Evolutionary conservation across 306 rosid genomes (phyloP), one percentile per base, ranked within the genome.

Genomic region (Argentina anserina): DNA sequence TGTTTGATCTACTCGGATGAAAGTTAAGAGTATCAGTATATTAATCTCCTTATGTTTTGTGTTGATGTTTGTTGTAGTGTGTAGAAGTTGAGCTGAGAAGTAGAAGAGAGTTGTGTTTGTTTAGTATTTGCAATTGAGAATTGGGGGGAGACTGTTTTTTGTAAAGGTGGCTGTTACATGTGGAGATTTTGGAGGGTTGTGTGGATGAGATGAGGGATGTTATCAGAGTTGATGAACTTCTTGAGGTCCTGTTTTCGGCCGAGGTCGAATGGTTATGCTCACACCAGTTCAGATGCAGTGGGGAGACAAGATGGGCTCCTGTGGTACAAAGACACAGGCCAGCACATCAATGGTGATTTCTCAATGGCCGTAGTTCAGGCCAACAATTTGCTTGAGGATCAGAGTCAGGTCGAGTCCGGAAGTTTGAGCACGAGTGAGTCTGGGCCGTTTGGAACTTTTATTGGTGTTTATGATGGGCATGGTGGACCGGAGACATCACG

Each of bases 201-300:
- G 64, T 73, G 84, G 81, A 79, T 78, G 88, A 84, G 78, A 84
- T 84, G 88, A 84, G 88, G 88, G 86, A 84, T 84, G 88, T 78
- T 84, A 79, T 76, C 84, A 53, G 81, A 81, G 79, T 79, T 84
- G 78, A 81, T 81, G 81, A 81, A 84, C 81, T 84, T 71, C 69
- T 78, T 81, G 79, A 72, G 77, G 79, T 82, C 81, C 80, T 84
- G 88, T 81, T 81, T 84, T 72, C 81, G 81, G 81, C 85, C 88
- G 59, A 78, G 85, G 83, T 81, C 88, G 67, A 83, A 72, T 71
- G 61, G 78, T 52, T 63, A 49, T 45, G 83, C 34, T 70, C 84
- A 80, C n/a, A 75, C 84, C 45, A 72, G 76, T 55, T 72, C 75
- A 29, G 85, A 84, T 69, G 33, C 80, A 13, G 75, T 77, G 28